Percentiles rank a stretch among this genome's conserved stretches.
Conservation (phyloP, 768 basidiomycete species). For the Phylloporus rhodoxanthus region DNA sequence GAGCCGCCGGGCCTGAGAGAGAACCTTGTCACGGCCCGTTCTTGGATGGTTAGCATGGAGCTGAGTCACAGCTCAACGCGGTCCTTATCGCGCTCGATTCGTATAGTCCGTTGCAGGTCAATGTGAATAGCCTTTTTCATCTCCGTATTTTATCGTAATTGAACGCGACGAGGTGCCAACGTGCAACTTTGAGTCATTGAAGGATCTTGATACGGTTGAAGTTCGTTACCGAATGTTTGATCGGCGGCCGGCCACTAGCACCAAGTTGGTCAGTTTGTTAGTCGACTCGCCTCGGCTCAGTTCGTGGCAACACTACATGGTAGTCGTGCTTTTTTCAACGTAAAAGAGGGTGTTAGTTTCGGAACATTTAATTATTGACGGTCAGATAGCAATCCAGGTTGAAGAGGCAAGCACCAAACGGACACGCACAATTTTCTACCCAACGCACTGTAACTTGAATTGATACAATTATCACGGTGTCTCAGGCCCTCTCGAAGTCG, state of each 20-base stretch:
- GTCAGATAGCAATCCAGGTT: not conserved
- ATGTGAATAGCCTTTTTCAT: not conserved
- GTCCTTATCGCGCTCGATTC: not conserved
- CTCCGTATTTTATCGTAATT: not conserved
- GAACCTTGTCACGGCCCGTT: not conserved
- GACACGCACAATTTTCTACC: not conserved
- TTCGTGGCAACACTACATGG: no score
- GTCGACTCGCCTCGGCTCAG: no score
- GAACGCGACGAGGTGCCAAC: not conserved
- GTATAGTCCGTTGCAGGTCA: not conserved
- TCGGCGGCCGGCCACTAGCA: no score
- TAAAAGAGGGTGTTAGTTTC: not conserved
- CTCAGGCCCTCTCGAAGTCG: no score
- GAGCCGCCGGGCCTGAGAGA: not conserved
- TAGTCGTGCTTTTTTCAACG: not conserved
- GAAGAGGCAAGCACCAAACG: not conserved
- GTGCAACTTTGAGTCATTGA: not conserved
- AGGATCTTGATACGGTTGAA: not conserved
- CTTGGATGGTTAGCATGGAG: conserved; percentile 6
- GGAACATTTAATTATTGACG: not conserved
- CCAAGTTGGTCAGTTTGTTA: not conserved
- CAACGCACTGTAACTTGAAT: no score
- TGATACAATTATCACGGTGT: no score
- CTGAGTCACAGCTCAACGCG: not conserved
- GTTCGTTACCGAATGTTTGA: conserved; percentile 3